Evolutionary conservation across 345 rosid species (phyloP).

Genomic region (Isatis tinctoria): DNA sequence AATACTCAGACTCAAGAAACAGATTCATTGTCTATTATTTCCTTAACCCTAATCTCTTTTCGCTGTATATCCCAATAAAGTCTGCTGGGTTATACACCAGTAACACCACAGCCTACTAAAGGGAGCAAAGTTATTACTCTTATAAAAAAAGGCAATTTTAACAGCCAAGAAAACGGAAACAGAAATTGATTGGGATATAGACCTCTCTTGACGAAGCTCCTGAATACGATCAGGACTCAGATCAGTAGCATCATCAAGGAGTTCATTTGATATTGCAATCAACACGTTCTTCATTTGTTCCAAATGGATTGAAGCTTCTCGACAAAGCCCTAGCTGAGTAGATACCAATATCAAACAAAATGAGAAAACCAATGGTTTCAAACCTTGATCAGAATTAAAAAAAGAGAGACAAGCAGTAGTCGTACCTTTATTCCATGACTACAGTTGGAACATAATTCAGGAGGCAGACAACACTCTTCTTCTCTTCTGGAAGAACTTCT

Average conservation of each 20-base stretch:
- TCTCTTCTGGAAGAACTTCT: slow-evolving; percentile 36
- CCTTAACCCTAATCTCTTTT: neutral
- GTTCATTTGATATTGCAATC: slow-evolving; percentile 86
- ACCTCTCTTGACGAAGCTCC: slow-evolving; percentile 95
- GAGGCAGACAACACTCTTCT: slow-evolving; percentile 52
- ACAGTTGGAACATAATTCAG: slow-evolving; percentile 66
- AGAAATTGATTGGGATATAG: slow-evolving; percentile 6
- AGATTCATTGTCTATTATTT: neutral
- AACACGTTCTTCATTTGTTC: slow-evolving; percentile 84
- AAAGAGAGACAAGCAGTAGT: slow-evolving; percentile 4
- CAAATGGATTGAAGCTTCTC: slow-evolving; percentile 64
- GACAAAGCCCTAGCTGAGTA: slow-evolving; percentile 83
- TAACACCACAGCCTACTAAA: neutral
- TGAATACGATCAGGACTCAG: slow-evolving; percentile 54
- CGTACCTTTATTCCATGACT: slow-evolving; percentile 74
- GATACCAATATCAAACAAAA: slow-evolving; percentile 29
- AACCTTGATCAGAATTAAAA: neutral
- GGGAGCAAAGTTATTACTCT: neutral
- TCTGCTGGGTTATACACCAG: neutral
- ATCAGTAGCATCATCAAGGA: slow-evolving; percentile 68
- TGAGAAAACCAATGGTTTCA: slow-evolving; percentile 17
- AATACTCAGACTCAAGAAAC: neutral
- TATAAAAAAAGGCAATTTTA: neutral
- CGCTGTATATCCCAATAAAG: neutral
- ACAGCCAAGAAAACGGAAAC: slow-evolving; percentile 1